Evolutionary conservation across 148 eudicot species (phyloP).

Genomic region (Talinum fruticosum): DNA sequence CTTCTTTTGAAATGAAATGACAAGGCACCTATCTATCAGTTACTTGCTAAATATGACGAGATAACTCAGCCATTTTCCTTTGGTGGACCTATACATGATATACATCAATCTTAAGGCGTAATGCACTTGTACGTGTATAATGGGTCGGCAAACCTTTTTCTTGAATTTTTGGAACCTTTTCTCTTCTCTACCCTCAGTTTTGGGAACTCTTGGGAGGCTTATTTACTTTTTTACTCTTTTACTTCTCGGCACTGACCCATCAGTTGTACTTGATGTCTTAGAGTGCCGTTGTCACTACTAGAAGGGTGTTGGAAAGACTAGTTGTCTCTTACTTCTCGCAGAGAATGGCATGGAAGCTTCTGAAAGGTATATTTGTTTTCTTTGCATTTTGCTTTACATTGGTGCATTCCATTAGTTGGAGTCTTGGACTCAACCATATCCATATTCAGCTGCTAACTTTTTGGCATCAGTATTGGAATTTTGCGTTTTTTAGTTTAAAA

Average conservation of each 20-base stretch:
- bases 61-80: not conserved
- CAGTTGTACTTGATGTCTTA: slow-evolving; percentile 26
- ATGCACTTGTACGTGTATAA: not conserved
- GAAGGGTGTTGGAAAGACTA: slow-evolving; percentile 83
- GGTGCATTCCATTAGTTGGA: no score
- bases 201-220: not conserved
- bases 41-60: not conserved
- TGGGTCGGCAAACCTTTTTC: not conserved
- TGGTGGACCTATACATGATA: not conserved
- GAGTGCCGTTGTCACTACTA: slow-evolving; percentile 79
- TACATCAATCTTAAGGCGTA: not conserved
- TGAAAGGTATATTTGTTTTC: slow-evolving; percentile 56
- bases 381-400: not conserved
- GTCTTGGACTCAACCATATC: no score
- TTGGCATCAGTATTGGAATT: not conserved
- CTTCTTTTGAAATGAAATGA: not conserved
- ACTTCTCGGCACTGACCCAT: not conserved
- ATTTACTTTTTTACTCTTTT: not conserved
- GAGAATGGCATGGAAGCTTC: slow-evolving; percentile 93
- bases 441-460: no score
- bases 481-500: not conserved
- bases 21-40: not conserved
- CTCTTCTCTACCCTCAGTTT: not conserved
- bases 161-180: not conserved
- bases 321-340: slow-evolving; percentile 74